Conservation (phyloP, 495 filamentous ascomycete genomes). For the Friedmanniomyces endolithicus region DNA sequence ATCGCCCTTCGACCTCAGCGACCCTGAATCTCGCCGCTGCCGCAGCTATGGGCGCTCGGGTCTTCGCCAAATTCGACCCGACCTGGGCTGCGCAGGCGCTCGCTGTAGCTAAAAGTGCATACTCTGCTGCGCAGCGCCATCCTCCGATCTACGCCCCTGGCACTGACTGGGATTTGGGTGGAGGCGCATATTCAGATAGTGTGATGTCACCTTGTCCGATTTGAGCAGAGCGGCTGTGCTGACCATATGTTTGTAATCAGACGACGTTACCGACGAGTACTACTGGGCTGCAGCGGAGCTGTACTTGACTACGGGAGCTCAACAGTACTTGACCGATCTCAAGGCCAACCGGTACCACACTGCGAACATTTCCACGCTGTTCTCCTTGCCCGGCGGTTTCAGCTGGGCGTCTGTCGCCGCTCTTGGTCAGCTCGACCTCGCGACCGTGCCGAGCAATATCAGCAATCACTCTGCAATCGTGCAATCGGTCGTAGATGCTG, state of each 20-base stretch:
- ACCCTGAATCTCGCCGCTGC: slow-evolving; percentile 7
- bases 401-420: slow-evolving; percentile 9
- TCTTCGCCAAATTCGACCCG: slow-evolving; percentile 3
- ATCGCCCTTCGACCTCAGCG: slow-evolving; percentile 6
- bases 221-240: too few species aligned
- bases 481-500: slow-evolving; percentile 12
- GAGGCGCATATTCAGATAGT: slow-evolving; percentile 14
- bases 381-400: slow-evolving; percentile 11
- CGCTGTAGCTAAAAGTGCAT: slow-evolving; percentile 3
- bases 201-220: too few species aligned
- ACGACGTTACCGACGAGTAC: slow-evolving; percentile 14
- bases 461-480: slow-evolving; percentile 8
- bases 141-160: slow-evolving; percentile 9
- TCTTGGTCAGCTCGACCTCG: slow-evolving; percentile 7
- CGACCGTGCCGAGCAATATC: slow-evolving; percentile 15
- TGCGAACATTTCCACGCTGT: slow-evolving; percentile 1
- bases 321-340: slow-evolving; percentile 6
- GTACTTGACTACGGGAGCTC: slow-evolving; percentile 10
- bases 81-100: neutral
- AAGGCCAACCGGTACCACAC: slow-evolving; percentile 8
- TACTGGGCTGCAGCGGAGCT: slow-evolving; percentile 16
- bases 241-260: too few species aligned
- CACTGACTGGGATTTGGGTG: slow-evolving; percentile 15
- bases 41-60: slow-evolving; percentile 7
- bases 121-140: slow-evolving; percentile 8